phyloP scores from a whole-genome alignment of 805 yeast genomes.

The Starmerella bacillaris region DNA sequence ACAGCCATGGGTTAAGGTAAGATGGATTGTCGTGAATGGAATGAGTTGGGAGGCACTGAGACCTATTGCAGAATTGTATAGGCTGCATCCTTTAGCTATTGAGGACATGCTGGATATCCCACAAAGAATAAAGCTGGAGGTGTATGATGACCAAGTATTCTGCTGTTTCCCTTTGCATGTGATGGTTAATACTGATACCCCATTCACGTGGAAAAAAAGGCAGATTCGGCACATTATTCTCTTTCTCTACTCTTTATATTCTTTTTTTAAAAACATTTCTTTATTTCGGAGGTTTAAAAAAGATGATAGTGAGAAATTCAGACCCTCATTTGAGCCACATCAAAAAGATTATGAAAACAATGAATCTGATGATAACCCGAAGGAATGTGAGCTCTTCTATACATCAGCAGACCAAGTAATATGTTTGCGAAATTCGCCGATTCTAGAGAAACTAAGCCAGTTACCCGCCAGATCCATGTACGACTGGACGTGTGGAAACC shows the following conservation, averaged over 20 bases:
- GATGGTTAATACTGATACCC: slow-evolving; percentile 23
- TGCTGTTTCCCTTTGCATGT: slow-evolving; percentile 37
- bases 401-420: slow-evolving; percentile 5
- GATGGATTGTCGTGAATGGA: slow-evolving; percentile 44
- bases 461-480: slow-evolving; percentile 13
- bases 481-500: slow-evolving; percentile 16
- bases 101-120: slow-evolving; percentile 50
- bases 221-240: background rate
- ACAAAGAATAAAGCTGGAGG: slow-evolving; percentile 39
- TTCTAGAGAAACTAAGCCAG: slow-evolving; percentile 3
- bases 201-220: slow-evolving; percentile 3
- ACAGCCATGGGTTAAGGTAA: slow-evolving; percentile 34
- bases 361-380: background rate
- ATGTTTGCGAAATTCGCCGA: slow-evolving; percentile 9
- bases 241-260: background rate
- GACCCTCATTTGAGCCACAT: background rate
- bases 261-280: background rate
- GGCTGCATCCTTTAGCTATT: slow-evolving; percentile 36
- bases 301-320: background rate
- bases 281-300: background rate
- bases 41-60: slow-evolving; percentile 44
- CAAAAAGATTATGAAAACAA: background rate
- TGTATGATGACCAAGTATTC: slow-evolving; percentile 35
- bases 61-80: slow-evolving; percentile 28
- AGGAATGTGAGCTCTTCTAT: slow-evolving; percentile 10